A percentile compares a stretch with the other conserved stretches of the same genome.
Evolutionary conservation across 257 asterid genomes (phyloP).

Genomic region (Ocimum tenuiflorum): DNA sequence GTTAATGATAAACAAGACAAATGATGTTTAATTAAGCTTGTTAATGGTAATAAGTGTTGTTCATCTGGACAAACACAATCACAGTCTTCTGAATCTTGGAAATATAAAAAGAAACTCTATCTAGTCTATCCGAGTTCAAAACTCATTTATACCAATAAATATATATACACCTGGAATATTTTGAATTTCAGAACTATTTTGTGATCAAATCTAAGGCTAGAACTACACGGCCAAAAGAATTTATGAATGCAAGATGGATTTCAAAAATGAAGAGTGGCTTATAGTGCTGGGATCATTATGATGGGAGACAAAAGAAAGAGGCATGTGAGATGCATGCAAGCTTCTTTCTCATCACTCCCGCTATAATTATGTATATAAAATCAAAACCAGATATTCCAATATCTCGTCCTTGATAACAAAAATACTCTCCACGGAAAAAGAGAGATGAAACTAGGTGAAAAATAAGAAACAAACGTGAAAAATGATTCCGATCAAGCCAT

Average conservation of each 20-base stretch:
- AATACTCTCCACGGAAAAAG: constrained; percentile 11
- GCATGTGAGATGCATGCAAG: constrained; percentile 30
- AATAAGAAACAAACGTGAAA: constrained; percentile 19
- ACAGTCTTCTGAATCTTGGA: no score
- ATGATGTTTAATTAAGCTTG: neutral
- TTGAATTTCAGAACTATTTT: no score
- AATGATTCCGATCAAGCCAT: neutral
- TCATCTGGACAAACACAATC: no score
- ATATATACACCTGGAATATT: no score
- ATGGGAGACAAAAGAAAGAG: neutral
- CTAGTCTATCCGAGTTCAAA: no score
- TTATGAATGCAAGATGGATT: neutral
- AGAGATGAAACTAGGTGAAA: constrained; percentile 4
- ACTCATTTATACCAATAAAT: no score
- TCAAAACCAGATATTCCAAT: neutral
- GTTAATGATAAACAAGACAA: neutral
- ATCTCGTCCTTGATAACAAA: constrained; percentile 7
- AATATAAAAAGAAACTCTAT: no score
- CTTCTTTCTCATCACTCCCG: constrained; percentile 13
- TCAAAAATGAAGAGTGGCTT: neutral
- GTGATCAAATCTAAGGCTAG: no score
- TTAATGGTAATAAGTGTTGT: no score
- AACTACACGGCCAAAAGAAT: no score
- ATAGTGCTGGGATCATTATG: constrained; percentile 29
- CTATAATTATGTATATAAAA: constrained; percentile 4